Evolutionary conservation across 768 basidiomycete genomes (phyloP), one percentile per base, ranked within the genome.

Genomic region (Rubroboletus satanas): DNA sequence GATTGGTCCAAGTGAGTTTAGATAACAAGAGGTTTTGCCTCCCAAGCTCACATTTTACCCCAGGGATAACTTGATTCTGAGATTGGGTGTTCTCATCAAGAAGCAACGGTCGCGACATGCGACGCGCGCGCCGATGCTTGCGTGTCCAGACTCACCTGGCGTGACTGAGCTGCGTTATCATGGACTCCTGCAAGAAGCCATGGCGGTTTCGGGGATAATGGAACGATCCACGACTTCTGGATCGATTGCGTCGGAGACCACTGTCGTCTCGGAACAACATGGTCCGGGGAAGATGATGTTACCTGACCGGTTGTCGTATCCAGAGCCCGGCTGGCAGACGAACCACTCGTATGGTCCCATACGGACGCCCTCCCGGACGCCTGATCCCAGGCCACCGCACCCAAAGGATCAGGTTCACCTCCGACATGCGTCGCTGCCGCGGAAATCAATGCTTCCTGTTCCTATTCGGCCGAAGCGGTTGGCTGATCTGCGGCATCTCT

Each of bases 361-460:
- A 14, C 61, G 68, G 14, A 88, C 88, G 0, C 88, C 87, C 5
- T 77, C 71, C 4, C 75, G 83, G 14, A 80, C 76, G 38, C 79
- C 77, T 1, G 54, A 73, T 14, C 75, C 80, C 0, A 78, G 74
- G 58, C 57, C 69, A 1, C 68, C 71, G 11, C 80, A 77, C 53
- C 87, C 87, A 0, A 89, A 83, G 68, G 86, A 88, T 31, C 75
- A 83, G 17, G 85, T 90, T 3, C 71, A 77, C 18, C 75, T 91
- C 10, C 77, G 85, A 35, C 83, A 78, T 12, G 78, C 81, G 2
- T 79, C 83, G 0, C 63, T 70, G 5, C 68, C 68, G 37, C 53
- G 46, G 21, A 54, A 62, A 9, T 77, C 79, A 2, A 68, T 73
- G 66, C 76, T 84, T 12, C 81, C 83, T 0, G 70, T 77, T 3